Percentiles rank a stretch among this genome's conserved stretches.
Conservation (phyloP, 495 filamentous ascomycete species). For the Lineolata rhizophorae region DNA sequence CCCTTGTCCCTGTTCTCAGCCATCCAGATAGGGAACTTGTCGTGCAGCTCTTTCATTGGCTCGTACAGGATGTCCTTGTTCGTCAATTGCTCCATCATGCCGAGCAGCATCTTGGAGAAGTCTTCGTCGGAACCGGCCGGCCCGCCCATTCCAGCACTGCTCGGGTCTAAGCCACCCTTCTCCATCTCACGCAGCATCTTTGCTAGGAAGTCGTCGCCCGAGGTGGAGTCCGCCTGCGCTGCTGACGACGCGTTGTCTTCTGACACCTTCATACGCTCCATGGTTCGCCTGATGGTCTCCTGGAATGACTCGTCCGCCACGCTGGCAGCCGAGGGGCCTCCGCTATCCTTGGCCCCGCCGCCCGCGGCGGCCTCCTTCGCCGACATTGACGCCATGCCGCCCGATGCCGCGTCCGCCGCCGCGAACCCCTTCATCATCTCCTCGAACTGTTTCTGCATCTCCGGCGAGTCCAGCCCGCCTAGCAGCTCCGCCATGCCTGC, state of each 20-base stretch:
- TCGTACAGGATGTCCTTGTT: conserved; percentile 97
- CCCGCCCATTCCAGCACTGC: too few species aligned
- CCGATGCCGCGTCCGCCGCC: conserved; percentile 11
- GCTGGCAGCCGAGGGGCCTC: conserved; percentile 11
- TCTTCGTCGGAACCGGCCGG: conserved; percentile 53
- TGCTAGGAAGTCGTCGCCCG: conserved; percentile 53
- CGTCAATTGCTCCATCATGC: conserved; percentile 96
- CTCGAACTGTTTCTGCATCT: conserved; percentile 73
- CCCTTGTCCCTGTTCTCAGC: conserved; percentile 44
- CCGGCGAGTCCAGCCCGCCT: conserved; percentile 45
- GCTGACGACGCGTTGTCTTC: conserved; percentile 64
- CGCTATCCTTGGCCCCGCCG: conserved; percentile 4
- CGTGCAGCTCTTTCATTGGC: conserved; percentile 89
- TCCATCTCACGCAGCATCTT: conserved; percentile 75
- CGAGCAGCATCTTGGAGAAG: conserved; percentile 76
- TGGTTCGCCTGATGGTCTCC: conserved; percentile 72
- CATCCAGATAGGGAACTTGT: conserved; percentile 81
- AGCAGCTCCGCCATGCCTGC: conserved; percentile 71
- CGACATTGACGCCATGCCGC: conserved; percentile 1
- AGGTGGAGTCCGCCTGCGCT: conserved; percentile 37
- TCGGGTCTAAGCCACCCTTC: conserved; percentile 30
- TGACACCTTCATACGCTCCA: conserved; percentile 82
- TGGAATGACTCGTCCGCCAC: conserved; percentile 46
- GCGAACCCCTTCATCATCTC: conserved; percentile 60
- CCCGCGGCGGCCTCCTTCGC: conserved; percentile 6